These are phyloP conservation scores for Thelonectria blattea DNA, from an alignment of 2,329 filamentous ascomycete genomes.

Conservation along the genomic window DNA sequence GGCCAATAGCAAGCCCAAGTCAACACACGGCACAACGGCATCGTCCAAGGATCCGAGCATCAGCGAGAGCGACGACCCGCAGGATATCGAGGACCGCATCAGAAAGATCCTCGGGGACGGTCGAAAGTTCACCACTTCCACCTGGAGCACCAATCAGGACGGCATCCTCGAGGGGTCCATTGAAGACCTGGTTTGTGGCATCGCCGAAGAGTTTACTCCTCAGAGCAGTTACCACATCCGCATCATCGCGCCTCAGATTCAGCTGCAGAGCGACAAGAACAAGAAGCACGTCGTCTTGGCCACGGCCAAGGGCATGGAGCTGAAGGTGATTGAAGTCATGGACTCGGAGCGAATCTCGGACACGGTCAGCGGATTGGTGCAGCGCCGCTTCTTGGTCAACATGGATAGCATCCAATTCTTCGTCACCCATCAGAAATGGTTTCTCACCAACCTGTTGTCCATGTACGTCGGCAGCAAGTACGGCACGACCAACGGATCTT, in stretches of 20 bases:
- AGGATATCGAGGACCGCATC: conserved; percentile 82
- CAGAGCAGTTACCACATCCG: conserved; percentile 95
- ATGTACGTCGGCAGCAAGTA: conserved; percentile 96
- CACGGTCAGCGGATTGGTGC: conserved; percentile 91
- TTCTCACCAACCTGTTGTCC: conserved; percentile 81
- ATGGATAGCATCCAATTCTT: conserved; percentile 99
- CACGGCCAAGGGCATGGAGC: conserved; percentile 95
- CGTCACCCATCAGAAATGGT: conserved; percentile 91
- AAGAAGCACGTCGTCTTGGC: conserved; percentile 96
- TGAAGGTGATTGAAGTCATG: conserved; percentile 97
- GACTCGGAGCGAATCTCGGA: conserved; percentile 93
- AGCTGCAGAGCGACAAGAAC: conserved; percentile 98
- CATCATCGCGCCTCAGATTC: conserved; percentile 95
- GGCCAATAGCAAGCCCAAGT: conserved; percentile 39
- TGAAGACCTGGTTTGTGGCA: conserved; percentile 73
- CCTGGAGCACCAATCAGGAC: conserved; percentile 43
- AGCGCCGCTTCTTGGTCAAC: conserved; percentile 89
- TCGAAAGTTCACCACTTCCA: conserved; percentile 71
- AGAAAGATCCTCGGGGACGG: conserved; percentile 85
- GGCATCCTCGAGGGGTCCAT: conserved; percentile 51
- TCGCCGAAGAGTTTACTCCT: conserved; percentile 85
- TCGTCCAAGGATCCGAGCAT: conserved; percentile 47
- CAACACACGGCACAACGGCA: conserved; percentile 38
- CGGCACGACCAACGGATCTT: conserved; percentile 80
- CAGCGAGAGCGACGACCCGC: conserved; percentile 63